Conservation (phyloP, 2,329 filamentous ascomycete genomes). For the Penicillium carneum region DNA sequence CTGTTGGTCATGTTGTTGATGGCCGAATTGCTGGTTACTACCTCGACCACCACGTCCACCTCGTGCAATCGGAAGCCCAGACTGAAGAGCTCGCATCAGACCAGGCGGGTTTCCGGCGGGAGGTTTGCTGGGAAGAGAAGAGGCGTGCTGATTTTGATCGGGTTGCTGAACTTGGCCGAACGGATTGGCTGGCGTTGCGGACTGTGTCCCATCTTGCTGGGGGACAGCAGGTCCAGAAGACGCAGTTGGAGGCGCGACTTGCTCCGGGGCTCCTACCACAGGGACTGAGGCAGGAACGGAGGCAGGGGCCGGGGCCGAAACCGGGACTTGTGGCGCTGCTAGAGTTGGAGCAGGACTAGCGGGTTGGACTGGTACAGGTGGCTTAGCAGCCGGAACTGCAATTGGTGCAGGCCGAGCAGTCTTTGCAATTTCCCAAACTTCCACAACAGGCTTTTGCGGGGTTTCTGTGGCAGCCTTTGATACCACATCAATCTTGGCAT, state of each 20-base stretch:
- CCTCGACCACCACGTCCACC: constrained; percentile 53
- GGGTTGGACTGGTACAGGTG: constrained; percentile 31
- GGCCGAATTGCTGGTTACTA: constrained; percentile 44
- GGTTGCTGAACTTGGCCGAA: constrained; percentile 40
- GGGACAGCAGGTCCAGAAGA: constrained; percentile 21
- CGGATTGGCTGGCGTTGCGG: constrained; percentile 33
- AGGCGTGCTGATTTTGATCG: constrained; percentile 33
- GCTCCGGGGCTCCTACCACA: not conserved
- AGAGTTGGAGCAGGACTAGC: constrained; percentile 33
- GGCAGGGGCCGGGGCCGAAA: constrained; percentile 22
- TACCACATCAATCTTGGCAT: constrained; percentile 78
- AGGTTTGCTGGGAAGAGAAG: constrained; percentile 44
- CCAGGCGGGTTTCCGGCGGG: constrained; percentile 50
- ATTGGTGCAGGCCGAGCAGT: constrained; percentile 62
- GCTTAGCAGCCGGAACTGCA: constrained; percentile 42
- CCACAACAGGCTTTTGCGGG: constrained; percentile 79
- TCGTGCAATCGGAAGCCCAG: constrained; percentile 55
- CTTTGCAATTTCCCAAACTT: constrained; percentile 87
- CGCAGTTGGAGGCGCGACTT: not conserved
- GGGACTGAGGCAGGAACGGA: constrained; percentile 13
- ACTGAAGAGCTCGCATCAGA: constrained; percentile 54
- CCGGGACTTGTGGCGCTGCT: constrained; percentile 16
- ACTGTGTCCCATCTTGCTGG: constrained; percentile 27
- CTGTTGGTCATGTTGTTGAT: constrained; percentile 42
- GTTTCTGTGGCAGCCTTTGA: constrained; percentile 84